phyloP scores from a whole-genome alignment of 2,329 filamentous ascomycete genomes.

The Bipolaris oryzae region DNA sequence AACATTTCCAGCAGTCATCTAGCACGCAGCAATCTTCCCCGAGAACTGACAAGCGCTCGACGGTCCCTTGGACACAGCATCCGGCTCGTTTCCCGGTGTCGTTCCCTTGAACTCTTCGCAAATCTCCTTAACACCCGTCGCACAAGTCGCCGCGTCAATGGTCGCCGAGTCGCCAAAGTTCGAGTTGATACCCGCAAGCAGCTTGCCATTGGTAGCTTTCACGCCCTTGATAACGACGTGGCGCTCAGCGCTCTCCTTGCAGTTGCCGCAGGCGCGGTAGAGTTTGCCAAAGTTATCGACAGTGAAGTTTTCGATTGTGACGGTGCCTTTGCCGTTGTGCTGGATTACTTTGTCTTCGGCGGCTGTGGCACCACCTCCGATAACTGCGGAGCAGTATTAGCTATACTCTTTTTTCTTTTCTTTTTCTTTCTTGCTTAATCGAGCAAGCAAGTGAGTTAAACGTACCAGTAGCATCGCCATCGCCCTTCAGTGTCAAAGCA shows the following conservation, averaged over 20 bases:
- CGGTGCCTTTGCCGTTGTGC: slow-evolving; percentile 51
- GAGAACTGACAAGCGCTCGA: slow-evolving; percentile 40
- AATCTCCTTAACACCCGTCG: slow-evolving; percentile 35
- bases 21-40: slow-evolving; percentile 30
- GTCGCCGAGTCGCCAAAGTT: slow-evolving; percentile 60
- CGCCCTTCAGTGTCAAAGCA: slow-evolving; percentile 45
- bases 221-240: slow-evolving; percentile 54
- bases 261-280: slow-evolving; percentile 57
- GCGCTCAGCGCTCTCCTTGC: slow-evolving; percentile 55
- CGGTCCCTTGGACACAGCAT: slow-evolving; percentile 31
- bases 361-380: slow-evolving; percentile 48
- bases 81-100: slow-evolving; percentile 37
- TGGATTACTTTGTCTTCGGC: slow-evolving; percentile 53
- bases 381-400: slow-evolving; percentile 27
- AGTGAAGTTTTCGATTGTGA: slow-evolving; percentile 46
- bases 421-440: no score
- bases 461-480: slow-evolving; percentile 17
- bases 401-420: not conserved
- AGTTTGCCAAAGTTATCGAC: slow-evolving; percentile 48
- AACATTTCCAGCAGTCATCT: not conserved
- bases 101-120: slow-evolving; percentile 45
- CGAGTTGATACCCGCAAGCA: slow-evolving; percentile 57
- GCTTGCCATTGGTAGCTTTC: slow-evolving; percentile 51
- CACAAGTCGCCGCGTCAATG: slow-evolving; percentile 47
- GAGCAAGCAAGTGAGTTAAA: no score